phyloP scores from a whole-genome alignment of 768 basidiomycete genomes.

The Amanita exitialis region DNA sequence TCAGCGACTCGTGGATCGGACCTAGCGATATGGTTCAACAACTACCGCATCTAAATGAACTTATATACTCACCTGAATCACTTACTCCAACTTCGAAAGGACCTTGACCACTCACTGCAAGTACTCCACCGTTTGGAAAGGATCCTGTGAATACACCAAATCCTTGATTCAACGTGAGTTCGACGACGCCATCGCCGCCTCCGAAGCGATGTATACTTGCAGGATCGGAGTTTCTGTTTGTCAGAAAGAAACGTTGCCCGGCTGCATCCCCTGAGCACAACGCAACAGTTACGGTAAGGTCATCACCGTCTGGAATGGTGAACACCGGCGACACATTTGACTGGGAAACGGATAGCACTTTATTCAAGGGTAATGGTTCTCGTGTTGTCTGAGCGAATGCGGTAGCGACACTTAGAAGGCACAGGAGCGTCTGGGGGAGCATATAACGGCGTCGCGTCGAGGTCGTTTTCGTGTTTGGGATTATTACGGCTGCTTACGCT shows the following conservation, averaged over 20 bases:
- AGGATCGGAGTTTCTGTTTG: constrained; percentile 29
- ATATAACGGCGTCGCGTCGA: constrained; percentile 8
- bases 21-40: constrained; percentile 17
- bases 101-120: constrained; percentile 36
- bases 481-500: not conserved
- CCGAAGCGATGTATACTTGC: constrained; percentile 23
- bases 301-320: constrained; percentile 26
- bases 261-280: constrained; percentile 26
- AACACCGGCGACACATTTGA: constrained; percentile 23
- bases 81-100: constrained; percentile 55
- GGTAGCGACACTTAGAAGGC: constrained; percentile 21
- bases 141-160: constrained; percentile 40
- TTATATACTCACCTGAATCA: constrained; percentile 21
- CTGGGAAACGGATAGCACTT: constrained; percentile 21
- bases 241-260: constrained; percentile 47
- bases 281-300: constrained; percentile 37
- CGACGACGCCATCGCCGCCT: constrained; percentile 30
- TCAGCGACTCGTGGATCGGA: constrained; percentile 36
- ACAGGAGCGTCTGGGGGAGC: constrained; percentile 26
- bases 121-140: constrained; percentile 36
- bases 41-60: not conserved
- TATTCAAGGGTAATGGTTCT: constrained; percentile 24
- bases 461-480: not conserved
- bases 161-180: constrained; percentile 39
- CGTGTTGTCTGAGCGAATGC: constrained; percentile 20